These are phyloP conservation scores for Geotrichum reessii DNA, from an alignment of 1,139 yeast genomes.

Conservation along the genomic window DNA sequence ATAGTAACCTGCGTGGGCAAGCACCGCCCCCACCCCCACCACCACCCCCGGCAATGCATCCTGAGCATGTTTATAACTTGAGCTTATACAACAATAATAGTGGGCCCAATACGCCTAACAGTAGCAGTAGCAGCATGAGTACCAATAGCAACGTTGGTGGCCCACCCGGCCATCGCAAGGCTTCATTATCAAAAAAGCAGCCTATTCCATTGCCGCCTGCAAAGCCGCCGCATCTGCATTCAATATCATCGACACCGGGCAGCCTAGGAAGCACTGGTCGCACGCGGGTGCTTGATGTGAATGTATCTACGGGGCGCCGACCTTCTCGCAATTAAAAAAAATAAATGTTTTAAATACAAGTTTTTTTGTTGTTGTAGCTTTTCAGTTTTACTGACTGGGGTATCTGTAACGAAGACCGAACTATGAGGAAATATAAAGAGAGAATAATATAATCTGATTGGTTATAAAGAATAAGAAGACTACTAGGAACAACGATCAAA, in stretches of 20 bases:
- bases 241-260: not conserved
- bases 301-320: slow-evolving; percentile 11
- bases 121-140: not conserved
- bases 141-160: not conserved
- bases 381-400: too few relatives aligned
- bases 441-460: too few relatives aligned
- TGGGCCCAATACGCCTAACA: not conserved
- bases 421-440: too few relatives aligned
- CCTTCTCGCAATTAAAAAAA: slow-evolving; percentile 2
- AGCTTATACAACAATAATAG: not conserved
- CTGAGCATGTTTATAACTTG: slow-evolving; percentile 5
- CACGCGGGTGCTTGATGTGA: slow-evolving; percentile 13
- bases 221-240: slow-evolving; percentile 14
- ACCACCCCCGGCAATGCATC: slow-evolving; percentile 12
- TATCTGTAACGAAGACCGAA: too few relatives aligned
- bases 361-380: too few relatives aligned
- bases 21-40: slow-evolving; percentile 6
- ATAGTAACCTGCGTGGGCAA: not conserved
- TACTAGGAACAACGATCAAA: too few relatives aligned
- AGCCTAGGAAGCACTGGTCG: not conserved
- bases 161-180: not conserved
- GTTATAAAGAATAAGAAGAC: too few relatives aligned
- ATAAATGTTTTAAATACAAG: too few relatives aligned
- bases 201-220: slow-evolving; percentile 12
- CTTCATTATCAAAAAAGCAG: not conserved